Evolutionary conservation across 495 filamentous ascomycete genomes (phyloP).

Genomic region (Talaromyces adpressus): DNA sequence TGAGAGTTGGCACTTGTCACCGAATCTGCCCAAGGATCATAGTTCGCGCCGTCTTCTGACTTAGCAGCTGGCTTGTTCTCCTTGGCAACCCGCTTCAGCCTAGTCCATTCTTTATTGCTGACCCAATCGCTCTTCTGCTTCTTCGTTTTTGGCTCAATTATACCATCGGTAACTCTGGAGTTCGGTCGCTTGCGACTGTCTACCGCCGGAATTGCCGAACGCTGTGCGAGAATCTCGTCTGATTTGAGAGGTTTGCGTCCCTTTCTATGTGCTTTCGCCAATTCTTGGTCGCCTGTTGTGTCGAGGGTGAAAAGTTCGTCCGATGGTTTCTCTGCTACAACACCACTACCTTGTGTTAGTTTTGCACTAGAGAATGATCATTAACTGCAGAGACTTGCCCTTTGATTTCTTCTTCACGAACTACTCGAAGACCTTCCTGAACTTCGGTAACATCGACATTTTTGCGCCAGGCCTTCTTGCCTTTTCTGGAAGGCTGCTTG

Average conservation of each 20-base stretch:
- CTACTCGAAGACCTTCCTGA: conserved; percentile 69
- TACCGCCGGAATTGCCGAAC: conserved; percentile 74
- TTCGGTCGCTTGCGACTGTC: conserved; percentile 65
- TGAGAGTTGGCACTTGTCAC: conserved; percentile 32
- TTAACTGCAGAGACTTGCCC: conserved; percentile 50
- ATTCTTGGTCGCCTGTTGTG: conserved; percentile 53
- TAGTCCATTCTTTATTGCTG: conserved; percentile 67
- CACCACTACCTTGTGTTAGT: conserved; percentile 53
- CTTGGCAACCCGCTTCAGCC: conserved; percentile 70
- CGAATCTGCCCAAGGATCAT: conserved; percentile 72
- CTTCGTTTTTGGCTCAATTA: conserved; percentile 63
- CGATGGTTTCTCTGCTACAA: conserved; percentile 71
- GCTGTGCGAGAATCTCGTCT: conserved; percentile 82
- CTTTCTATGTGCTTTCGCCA: conserved; percentile 57
- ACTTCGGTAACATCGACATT: conserved; percentile 90
- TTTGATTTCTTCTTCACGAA: conserved; percentile 82
- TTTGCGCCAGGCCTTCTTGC: conserved; percentile 98
- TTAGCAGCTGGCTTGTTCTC: conserved; percentile 55
- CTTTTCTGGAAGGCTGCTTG: conserved; percentile 88
- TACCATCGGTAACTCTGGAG: conserved; percentile 51
- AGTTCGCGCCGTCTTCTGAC: conserved; percentile 43
- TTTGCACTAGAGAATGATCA: neutral
- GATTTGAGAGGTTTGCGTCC: conserved; percentile 69
- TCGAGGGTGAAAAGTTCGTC: conserved; percentile 80
- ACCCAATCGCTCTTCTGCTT: conserved; percentile 67